Conservation (phyloP, 2,329 filamentous ascomycete species). For the Colletotrichum sp. region DNA sequence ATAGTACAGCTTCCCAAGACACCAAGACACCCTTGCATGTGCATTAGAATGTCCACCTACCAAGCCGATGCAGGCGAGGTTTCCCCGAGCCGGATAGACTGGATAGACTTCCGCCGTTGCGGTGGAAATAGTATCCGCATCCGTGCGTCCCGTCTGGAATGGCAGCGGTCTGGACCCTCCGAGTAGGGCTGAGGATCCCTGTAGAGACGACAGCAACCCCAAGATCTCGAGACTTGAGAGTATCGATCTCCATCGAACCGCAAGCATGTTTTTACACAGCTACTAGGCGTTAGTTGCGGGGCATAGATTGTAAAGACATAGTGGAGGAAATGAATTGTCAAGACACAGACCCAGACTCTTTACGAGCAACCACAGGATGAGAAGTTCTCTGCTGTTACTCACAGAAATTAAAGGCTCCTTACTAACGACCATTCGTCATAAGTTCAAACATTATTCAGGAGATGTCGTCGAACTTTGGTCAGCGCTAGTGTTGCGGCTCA, state of each 20-base stretch:
- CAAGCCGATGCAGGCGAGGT: background rate
- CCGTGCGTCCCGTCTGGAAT: background rate
- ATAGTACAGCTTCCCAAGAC: background rate
- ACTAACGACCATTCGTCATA: background rate
- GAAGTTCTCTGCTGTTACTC: background rate
- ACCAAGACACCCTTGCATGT: background rate
- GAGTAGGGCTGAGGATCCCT: background rate
- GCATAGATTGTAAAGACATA: background rate
- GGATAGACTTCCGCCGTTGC: background rate
- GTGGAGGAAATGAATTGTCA: background rate
- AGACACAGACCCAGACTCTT: background rate
- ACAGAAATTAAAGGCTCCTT: background rate
- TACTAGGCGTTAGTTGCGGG: background rate
- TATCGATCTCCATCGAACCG: background rate
- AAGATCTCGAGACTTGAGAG: background rate
- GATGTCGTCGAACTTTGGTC: background rate
- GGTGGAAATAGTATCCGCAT: background rate
- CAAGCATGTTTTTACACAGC: background rate
- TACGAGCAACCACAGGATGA: fast-evolving
- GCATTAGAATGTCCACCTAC: background rate
- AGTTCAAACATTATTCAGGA: background rate
- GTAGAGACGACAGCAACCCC: background rate
- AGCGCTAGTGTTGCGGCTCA: background rate
- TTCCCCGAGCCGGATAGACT: background rate
- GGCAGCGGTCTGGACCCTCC: background rate